Conservation (phyloP, 495 filamentous ascomycete genomes). For the Trypethelium eluteriae region DNA sequence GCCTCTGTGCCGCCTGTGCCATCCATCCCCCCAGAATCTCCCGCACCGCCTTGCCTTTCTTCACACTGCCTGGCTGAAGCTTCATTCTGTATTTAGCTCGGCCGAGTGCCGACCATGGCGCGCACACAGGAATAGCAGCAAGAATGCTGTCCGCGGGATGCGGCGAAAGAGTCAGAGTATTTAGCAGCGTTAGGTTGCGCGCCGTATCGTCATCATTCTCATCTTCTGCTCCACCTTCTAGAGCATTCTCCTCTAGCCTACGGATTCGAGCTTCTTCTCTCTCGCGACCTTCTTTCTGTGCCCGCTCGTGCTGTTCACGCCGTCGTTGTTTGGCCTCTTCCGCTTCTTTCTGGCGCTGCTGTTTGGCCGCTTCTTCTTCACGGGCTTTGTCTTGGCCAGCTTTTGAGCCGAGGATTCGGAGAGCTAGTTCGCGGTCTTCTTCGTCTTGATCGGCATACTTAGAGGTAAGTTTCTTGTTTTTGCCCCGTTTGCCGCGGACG, state of each 20-base stretch:
- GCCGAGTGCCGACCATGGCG: slow-evolving; percentile 73
- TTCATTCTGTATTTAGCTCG: slow-evolving; percentile 85
- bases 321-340: slow-evolving; percentile 62
- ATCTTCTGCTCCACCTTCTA: slow-evolving; percentile 36
- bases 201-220: slow-evolving; percentile 43
- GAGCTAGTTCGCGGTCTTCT: slow-evolving; percentile 75
- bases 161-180: slow-evolving; percentile 68
- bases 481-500: slow-evolving; percentile 71
- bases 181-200: slow-evolving; percentile 55
- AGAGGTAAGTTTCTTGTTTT: slow-evolving; percentile 75
- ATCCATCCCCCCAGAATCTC: slow-evolving; percentile 76
- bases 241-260: slow-evolving; percentile 34
- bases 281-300: slow-evolving; percentile 51
- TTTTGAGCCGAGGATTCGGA: slow-evolving; percentile 70
- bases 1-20: slow-evolving; percentile 42
- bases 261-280: slow-evolving; percentile 52
- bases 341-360: slow-evolving; percentile 43
- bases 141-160: slow-evolving; percentile 80
- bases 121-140: slow-evolving; percentile 81
- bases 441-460: slow-evolving; percentile 96
- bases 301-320: slow-evolving; percentile 67
- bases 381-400: slow-evolving; percentile 46
- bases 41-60: slow-evolving; percentile 92
- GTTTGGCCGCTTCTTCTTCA: slow-evolving; percentile 49
- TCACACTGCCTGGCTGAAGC: slow-evolving; percentile 78